Percentiles rank a stretch among this genome's conserved stretches.
These are phyloP conservation scores for Starmerella vitae DNA, from an alignment of 805 yeast genomes.

Conservation along the genomic window DNA sequence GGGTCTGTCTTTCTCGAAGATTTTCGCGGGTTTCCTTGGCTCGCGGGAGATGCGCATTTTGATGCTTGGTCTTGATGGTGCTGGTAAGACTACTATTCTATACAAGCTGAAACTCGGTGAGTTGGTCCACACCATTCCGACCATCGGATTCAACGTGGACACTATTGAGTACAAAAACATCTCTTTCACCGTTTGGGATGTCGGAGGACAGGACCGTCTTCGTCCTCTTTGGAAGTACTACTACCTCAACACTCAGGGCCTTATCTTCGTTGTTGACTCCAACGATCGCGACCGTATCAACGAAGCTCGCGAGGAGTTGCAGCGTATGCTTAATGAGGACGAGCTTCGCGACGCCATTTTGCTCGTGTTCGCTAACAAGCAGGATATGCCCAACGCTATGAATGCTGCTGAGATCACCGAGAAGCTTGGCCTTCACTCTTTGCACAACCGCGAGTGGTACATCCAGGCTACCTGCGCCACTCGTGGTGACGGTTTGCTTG, in stretches of 20 bases:
- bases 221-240: conserved; percentile 99
- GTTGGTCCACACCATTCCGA: conserved; percentile 61
- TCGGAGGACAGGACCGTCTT: conserved; percentile 98
- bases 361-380: conserved; percentile 94
- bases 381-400: conserved; percentile 98
- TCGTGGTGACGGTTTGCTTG: conserved; percentile 96
- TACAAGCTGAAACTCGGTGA: conserved; percentile 81
- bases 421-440: conserved; percentile 89
- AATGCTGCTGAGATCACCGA: conserved; percentile 97
- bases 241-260: conserved; percentile 97
- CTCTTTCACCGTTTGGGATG: conserved; percentile 97
- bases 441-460: conserved; percentile 98
- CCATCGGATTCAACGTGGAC: conserved; percentile 95
- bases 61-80: conserved; percentile 97
- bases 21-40: conserved; percentile 90
- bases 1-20: conserved; percentile 93
- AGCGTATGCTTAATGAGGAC: conserved; percentile 96
- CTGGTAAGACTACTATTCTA: conserved; percentile 93
- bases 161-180: conserved; percentile 95
- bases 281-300: conserved; percentile 95
- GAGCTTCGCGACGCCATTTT: conserved; percentile 93
- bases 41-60: conserved; percentile 95
- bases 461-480: conserved; percentile 98
- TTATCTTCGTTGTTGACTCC: conserved; percentile 93
- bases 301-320: conserved; percentile 96